Conservation (phyloP, 345 rosid species). For the Rhizophora apiculata region DNA sequence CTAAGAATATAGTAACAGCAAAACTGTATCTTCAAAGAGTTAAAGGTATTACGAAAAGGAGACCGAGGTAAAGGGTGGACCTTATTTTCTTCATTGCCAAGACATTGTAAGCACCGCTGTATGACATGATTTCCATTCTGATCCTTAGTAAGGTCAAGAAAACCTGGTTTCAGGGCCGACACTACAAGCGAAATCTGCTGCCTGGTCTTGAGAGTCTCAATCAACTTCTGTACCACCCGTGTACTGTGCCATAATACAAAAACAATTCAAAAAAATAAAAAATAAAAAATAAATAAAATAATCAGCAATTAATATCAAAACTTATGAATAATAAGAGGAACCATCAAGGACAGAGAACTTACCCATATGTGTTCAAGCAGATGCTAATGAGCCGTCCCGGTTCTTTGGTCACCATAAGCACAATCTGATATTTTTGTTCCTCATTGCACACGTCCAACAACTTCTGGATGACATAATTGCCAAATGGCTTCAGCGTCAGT, state of each 20-base stretch:
- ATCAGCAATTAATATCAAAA: background rate
- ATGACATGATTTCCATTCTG: conserved; percentile 80
- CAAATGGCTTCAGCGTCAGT: conserved; percentile 30
- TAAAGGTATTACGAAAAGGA: background rate
- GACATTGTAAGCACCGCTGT: conserved; percentile 62
- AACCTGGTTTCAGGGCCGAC: conserved; percentile 51
- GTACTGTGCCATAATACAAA: conserved; percentile 35
- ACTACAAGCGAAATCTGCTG: conserved; percentile 46
- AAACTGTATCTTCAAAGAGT: too few species aligned
- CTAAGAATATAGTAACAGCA: too few species aligned
- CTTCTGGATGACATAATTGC: conserved; percentile 35
- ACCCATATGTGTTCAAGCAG: conserved; percentile 38
- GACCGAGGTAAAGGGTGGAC: conserved; percentile 18
- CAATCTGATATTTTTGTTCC: conserved; percentile 26
- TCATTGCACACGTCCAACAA: conserved; percentile 34
- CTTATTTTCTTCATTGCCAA: conserved; percentile 51
- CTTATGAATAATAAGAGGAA: background rate
- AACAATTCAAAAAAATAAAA: background rate
- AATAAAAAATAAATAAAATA: background rate
- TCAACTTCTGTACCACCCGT: conserved; percentile 57
- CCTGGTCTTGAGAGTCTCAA: conserved; percentile 52
- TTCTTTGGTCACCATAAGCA: conserved; percentile 19
- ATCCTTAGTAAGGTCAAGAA: conserved; percentile 52
- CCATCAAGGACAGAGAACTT: conserved; percentile 1
- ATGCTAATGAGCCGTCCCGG: conserved; percentile 28